Base-by-base conservation (phyloP, 2,329 filamentous ascomycete species). In the Akanthomyces dipterigenus region DNA sequence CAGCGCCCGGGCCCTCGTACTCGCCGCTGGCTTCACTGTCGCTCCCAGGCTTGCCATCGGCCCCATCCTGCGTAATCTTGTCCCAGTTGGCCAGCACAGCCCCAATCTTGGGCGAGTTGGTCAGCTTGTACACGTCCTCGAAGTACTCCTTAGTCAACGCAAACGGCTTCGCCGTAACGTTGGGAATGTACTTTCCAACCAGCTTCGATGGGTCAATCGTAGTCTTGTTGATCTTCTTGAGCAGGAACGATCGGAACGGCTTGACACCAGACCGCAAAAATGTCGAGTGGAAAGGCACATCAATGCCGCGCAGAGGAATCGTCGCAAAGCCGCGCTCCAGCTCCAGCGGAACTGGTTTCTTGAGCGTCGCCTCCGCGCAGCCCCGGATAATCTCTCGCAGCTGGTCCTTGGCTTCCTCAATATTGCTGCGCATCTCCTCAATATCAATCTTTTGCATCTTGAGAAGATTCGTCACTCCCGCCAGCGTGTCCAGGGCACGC, bases 161-260 rank as follows among this genome's bases (percentile, higher is more conserved):
- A 74, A 99, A 99, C 18, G 95, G 95, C 77, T 88, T 88, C 62
- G 95, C 95, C 61, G 95, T 99, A 67, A 99, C 96, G 77, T 99
- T 99, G 68, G 95, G 95, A 67, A 99, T 98, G 79, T 99, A 99
- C 79, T 99, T 99, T 71, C 95, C 95, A 67, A 99, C 84, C 71
- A 99, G 80, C 83, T 98, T 98, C 74, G 90, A 89, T 5, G 95
- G 95, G 75, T 99, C 95, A 75, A 99, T 98, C 59, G 90, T 96
- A 26, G 93, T 97, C 86, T 96, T 96, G 84, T 98, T 92, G 80
- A 99, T 98, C 86, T 99, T 99, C 90, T 98, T 99, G 69, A 98
- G 88, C 73, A 99, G 77, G 86, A 99, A 99, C 49, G 88, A 93
- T 67, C 95, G 86, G 91, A 99, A 99, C 51, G 96, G 95, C 83